Percentiles rank a stretch among this genome's conserved stretches.
These are phyloP conservation scores for Fomitiporia mediterranea DNA, from an alignment of 1,284 basidiomycete species.

Conservation along the genomic window DNA sequence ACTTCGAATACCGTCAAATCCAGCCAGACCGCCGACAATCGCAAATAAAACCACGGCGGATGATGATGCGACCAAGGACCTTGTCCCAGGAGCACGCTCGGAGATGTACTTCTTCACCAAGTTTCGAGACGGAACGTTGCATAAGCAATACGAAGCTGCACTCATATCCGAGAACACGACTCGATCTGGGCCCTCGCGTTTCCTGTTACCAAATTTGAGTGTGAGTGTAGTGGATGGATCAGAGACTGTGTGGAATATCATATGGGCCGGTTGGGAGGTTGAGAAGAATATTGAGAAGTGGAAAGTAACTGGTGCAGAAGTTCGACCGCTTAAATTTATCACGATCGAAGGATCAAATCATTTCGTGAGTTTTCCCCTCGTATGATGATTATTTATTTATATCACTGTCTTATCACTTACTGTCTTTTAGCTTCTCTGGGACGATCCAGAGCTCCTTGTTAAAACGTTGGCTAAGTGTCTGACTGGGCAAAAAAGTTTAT, in stretches of 20 bases:
- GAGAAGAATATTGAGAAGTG: conserved; percentile 19
- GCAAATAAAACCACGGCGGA: not conserved
- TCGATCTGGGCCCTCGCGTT: too few relatives aligned
- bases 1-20: not conserved
- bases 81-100: conserved; percentile 2
- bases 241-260: conserved; percentile 18
- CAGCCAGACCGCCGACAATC: not conserved
- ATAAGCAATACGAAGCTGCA: conserved; percentile 6
- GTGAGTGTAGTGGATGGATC: conserved; percentile 5
- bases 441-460: conserved; percentile 7
- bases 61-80: not conserved
- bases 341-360: conserved; percentile 26
- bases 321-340: conserved; percentile 21
- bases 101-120: conserved; percentile 12
- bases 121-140: not conserved
- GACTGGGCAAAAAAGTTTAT: too few relatives aligned
- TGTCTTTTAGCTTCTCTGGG: conserved; percentile 4
- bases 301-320: conserved; percentile 15
- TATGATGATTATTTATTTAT: not conserved
- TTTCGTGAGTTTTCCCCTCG: too few relatives aligned
- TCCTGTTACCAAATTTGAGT: too few relatives aligned
- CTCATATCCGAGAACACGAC: not conserved
- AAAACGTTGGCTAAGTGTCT: not conserved
- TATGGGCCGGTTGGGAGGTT: conserved; percentile 22
- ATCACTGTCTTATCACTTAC: not conserved